Base-by-base conservation (phyloP, 306 rosid species). In the Luffa acutangula region DNA sequence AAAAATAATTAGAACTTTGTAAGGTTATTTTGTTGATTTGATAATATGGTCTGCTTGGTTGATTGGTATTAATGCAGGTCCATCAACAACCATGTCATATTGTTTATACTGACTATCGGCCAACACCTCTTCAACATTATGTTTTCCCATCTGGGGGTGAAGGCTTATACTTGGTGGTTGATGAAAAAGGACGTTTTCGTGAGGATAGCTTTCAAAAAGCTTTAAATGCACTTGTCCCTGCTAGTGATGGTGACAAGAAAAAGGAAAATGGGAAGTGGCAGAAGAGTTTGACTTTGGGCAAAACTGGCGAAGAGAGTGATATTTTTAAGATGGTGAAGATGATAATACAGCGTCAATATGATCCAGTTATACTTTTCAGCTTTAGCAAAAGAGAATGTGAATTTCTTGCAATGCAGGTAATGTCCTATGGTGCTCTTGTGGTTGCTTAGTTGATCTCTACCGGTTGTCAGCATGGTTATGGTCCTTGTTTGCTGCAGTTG, bases 351-450 rank as follows among this genome's bases (percentile, higher is more conserved):
- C 97, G 98, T 21, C 93, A 95, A 66, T 95, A 92, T 67, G 97
- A 95, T 76, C 98, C 98, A 10, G 97, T 95, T 53, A 95, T 95
- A 86, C 89, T 92, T 60, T 95, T 95, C 88, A 89, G 97, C 86
- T 95, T 95, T 83, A 95, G 98, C 93, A 95, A 92, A 89, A 89
- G 91, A 85, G 98, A 95, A 82, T 95, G 98, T 53, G 98, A 95
- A 70, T 65, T 83, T 82, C 98, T 92, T 77, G 98, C 98, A 58
- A 91, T 92, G 98, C 98, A 95, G 98, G 98, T 95, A 78, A 71
- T 69, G n/a, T 65, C 57, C 63, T 33, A 69, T 76, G 33, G 52
- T 77, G 33, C 36, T 63, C 14, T 62, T 36, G 33, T 67, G 36
- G 42, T 36, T 57, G 56, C 76, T 60, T 72, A 3, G 46, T 39